Evolutionary conservation across 108 stramenopile species (phyloP).

Genomic region (Fragilaria radians): DNA sequence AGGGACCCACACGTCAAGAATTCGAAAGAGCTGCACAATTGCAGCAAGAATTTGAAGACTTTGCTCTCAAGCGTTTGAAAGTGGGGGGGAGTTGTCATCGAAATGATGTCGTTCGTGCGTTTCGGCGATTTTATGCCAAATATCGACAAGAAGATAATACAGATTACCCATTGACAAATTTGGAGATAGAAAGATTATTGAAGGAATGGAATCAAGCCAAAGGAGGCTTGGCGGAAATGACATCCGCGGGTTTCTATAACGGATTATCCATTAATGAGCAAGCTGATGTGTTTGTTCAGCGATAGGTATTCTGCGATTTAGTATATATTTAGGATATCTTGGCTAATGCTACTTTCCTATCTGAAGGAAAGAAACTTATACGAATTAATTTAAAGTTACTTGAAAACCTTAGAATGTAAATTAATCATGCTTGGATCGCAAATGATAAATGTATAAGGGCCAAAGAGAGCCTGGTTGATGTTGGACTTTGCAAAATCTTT

Average conservation of each 20-base stretch:
- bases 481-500: conserved; percentile 38
- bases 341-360: no score
- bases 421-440: no score
- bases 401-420: no score
- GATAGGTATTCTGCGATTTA: no score
- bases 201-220: conserved; percentile 53
- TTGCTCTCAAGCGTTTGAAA: conserved; percentile 55
- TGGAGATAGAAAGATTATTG: conserved; percentile 72
- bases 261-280: conserved; percentile 62
- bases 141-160: conserved; percentile 58
- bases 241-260: conserved; percentile 63
- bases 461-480: conserved; percentile 69
- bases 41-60: conserved; percentile 64
- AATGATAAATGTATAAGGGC: conserved; percentile 64
- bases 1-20: conserved; percentile 53
- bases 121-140: conserved; percentile 79
- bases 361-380: no score
- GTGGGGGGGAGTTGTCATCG: conserved; percentile 57
- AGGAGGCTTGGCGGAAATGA: conserved; percentile 54
- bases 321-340: no score
- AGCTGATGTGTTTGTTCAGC: conserved; percentile 52
- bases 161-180: conserved; percentile 57
- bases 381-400: no score
- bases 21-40: conserved; percentile 45
- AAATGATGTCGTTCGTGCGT: conserved; percentile 62